Base-by-base conservation (phyloP, 305 asterid species). In the Lippia alba region DNA sequence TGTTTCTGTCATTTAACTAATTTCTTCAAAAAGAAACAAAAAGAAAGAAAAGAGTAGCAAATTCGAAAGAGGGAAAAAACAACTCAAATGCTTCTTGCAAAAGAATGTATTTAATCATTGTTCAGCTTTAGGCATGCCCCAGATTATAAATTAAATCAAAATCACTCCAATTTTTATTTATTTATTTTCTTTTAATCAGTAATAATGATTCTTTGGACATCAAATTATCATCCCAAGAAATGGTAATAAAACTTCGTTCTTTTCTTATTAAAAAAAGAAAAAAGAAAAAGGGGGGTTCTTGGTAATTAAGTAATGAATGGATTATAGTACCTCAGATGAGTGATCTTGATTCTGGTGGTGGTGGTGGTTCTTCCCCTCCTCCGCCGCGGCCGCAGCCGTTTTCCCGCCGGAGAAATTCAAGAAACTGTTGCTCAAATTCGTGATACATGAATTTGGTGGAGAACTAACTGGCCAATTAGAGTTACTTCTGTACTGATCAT, bases 371-470 rank as follows among this genome's bases (percentile, higher is more conserved):
- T 78, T 75, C 54, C 64, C 74, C 9, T 66, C 57, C 2, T 32
- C 20, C 2, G 54, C 10, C 2, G 48, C 18, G 19, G 55, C 18
- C 6, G 55, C 8, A 7, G 14, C 50, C n/a, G 70, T 16, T 45
- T 66, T 75, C 39, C 39, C 64, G 15, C 57, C 77, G 64, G 89
- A 79, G 83, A 84, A 81, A 67, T 72, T 81, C 67, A 78, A 74
- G 81, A 79, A 54, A 76, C 59, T 76, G 82, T 78, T 80, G 46
- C 77, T 79, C 58, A 77, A 15, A 60, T 79, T 5, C 5, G 87
- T 80, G 69, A 78, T 45, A 36, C 81, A 80, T 33, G 85, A 80
- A 36, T 61, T 77, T 2, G 83, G 78, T 18, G 83, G 76, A 48
- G 81, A 79, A 74, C 9, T 36, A 36, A 78, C 79, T 1, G 79